Conservation (phyloP, 129 eudicot genomes). For the Centella asiatica region DNA sequence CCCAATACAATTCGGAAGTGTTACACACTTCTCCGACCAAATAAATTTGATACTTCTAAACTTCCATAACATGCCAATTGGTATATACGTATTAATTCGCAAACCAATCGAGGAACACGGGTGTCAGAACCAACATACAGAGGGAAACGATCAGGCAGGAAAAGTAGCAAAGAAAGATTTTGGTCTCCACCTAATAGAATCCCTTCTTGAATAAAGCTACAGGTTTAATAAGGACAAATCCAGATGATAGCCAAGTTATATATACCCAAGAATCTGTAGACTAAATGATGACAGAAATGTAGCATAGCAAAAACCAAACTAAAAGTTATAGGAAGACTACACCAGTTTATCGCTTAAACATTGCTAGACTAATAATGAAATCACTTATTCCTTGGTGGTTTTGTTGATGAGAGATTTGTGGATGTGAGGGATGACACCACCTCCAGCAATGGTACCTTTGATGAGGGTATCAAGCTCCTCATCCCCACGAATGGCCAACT, state of each 20-base stretch:
- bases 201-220: conserved; percentile 2
- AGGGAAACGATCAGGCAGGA: not conserved
- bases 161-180: not conserved
- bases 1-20: no score
- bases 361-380: not conserved
- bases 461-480: conserved; percentile 72
- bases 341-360: not conserved
- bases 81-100: not conserved
- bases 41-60: no score
- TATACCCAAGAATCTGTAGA: conserved; percentile 14
- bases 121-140: no score
- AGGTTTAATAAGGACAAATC: not conserved
- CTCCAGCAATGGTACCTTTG: conserved; percentile 83
- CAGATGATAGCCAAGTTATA: not conserved
- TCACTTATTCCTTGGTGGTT: conserved; percentile 58
- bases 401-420: conserved; percentile 91
- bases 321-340: not conserved
- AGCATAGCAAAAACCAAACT: not conserved
- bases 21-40: no score
- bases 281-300: not conserved
- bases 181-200: not conserved
- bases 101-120: not conserved
- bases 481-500: conserved; percentile 66
- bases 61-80: no score
- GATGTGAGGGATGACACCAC: conserved; percentile 90